Percentiles rank a stretch among this genome's conserved stretches.
These are phyloP conservation scores for Cutaneotrichosporon sp. DNA, from an alignment of 1,284 basidiomycete species.

Conservation along the genomic window DNA sequence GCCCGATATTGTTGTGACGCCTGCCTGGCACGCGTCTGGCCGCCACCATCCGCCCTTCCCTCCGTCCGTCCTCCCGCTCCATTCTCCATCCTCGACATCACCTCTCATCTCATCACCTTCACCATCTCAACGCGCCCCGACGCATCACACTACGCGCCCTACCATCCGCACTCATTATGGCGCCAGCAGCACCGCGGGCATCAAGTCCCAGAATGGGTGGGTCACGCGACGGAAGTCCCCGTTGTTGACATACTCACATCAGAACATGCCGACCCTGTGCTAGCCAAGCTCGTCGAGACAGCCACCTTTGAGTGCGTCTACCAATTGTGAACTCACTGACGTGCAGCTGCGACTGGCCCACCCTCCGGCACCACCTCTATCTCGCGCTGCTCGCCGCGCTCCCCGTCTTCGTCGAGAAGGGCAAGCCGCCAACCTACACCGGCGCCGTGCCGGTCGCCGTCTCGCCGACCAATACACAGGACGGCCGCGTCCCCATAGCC, in stretches of 20 bases:
- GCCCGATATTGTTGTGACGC: slow-evolving; percentile 1
- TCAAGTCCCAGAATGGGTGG: not conserved
- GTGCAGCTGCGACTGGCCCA: slow-evolving; percentile 69
- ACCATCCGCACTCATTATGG: not conserved
- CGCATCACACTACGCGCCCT: not conserved
- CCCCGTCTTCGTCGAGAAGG: slow-evolving; percentile 28
- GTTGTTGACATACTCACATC: not conserved
- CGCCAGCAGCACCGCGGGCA: not conserved
- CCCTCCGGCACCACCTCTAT: slow-evolving; percentile 60
- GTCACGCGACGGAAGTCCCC: not conserved
- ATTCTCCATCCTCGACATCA: not conserved
- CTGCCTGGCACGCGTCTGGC: no score
- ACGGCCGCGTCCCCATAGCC: not conserved
- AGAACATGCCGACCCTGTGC: slow-evolving; percentile 59
- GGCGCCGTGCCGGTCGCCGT: slow-evolving; percentile 10
- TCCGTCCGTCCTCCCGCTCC: not conserved
- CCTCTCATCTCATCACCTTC: not conserved
- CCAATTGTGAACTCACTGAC: not conserved
- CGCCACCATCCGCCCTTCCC: not conserved
- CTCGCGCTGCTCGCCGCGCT: slow-evolving; percentile 27
- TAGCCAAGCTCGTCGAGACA: slow-evolving; percentile 68
- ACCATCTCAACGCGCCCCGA: not conserved
- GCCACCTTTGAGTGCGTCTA: slow-evolving; percentile 66
- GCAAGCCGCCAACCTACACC: slow-evolving; percentile 12
- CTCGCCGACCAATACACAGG: not conserved